A percentile compares a stretch with the other conserved stretches of the same genome.
phyloP scores from a whole-genome alignment of 305 asterid genomes.

The Withania somnifera region DNA sequence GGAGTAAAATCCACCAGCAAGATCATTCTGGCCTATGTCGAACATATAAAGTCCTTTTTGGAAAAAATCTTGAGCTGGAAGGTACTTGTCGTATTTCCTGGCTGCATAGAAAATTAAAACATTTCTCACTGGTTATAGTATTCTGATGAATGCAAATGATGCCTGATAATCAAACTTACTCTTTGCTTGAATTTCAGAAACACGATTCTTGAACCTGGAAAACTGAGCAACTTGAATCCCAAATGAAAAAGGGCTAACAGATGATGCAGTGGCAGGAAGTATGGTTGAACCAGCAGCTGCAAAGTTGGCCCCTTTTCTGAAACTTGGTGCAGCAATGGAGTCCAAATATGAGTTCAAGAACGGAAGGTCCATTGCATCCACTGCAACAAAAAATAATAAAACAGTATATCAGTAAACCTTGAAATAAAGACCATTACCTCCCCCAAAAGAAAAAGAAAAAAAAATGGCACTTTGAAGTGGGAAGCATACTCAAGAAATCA shows the following conservation, averaged over 20 bases:
- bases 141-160: background rate
- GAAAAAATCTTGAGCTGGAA: slow-evolving; percentile 55
- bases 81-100: slow-evolving; percentile 44
- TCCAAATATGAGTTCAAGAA: slow-evolving; percentile 73
- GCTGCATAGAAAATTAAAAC: slow-evolving; percentile 29
- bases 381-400: slow-evolving; percentile 20
- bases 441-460: background rate
- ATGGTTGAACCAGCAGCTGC: slow-evolving; percentile 86
- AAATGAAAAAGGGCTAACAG: slow-evolving; percentile 79
- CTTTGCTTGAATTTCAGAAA: slow-evolving; percentile 43
- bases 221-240: slow-evolving; percentile 83
- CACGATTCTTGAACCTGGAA: slow-evolving; percentile 67
- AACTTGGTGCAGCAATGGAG: slow-evolving; percentile 58
- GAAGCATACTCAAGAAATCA: slow-evolving; percentile 51
- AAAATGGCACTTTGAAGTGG: background rate
- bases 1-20: slow-evolving; percentile 84
- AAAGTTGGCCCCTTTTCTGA: slow-evolving; percentile 70
- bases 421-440: background rate
- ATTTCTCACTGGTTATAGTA: background rate
- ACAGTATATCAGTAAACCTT: background rate
- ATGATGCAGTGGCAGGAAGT: slow-evolving; percentile 58
- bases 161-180: slow-evolving; percentile 16
- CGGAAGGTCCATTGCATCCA: slow-evolving; percentile 89
- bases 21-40: slow-evolving; percentile 94
- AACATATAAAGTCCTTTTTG: slow-evolving; percentile 73